Evolutionary conservation across 129 eudicot species (phyloP), one percentile per base, ranked within the genome.

Genomic region (Kitagawia praeruptora): DNA sequence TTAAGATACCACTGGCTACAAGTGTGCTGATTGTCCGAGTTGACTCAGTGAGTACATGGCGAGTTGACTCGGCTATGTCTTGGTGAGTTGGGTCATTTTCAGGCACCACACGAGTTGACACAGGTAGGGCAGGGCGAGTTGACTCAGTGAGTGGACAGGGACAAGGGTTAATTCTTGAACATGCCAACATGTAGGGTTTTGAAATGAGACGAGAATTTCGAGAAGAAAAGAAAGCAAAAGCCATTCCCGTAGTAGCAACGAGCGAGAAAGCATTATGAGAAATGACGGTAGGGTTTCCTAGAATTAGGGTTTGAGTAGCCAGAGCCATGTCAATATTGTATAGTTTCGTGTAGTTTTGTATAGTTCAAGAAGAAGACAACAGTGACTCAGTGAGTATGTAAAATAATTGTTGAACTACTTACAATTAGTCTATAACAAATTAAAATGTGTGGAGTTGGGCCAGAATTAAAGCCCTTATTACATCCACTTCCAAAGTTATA

Each of bases 271-370:
- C 16, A 64, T 8, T 64, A 0, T 44, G 23, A 14, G 74, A 13
- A 31, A 11, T 3, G 39, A 78, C 64, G 39, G 47, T 42, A 39
- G 84, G 80, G 81, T 86, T 87, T 74, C 78, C 76, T 49, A 84
- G 84, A 78, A 70, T 81, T 80, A 81, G 83, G 88, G 96, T 72
- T 86, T 88, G 92, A 47, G 88, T 85, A 7, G 91, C 96, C 84
- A 88, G 39, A 64, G 71, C 71, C 71, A 64, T 64, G 71, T 34
- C 37, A 34, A 34, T 34, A 34, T 34, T 1, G 37, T 34, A 34
- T 34, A 34, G 37, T 34, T 34, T 34, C 2, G 37, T 34, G 37
- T 3, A 15, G 61, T 53, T 53, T 53, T 53, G 58, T 15, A 6
- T 51, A 0, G 61, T 53, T 4, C 0, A 5, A 5, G 9, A 53